Evolutionary conservation across 2,329 filamentous ascomycete genomes (phyloP).

Genomic region (Penicillium concentricum): DNA sequence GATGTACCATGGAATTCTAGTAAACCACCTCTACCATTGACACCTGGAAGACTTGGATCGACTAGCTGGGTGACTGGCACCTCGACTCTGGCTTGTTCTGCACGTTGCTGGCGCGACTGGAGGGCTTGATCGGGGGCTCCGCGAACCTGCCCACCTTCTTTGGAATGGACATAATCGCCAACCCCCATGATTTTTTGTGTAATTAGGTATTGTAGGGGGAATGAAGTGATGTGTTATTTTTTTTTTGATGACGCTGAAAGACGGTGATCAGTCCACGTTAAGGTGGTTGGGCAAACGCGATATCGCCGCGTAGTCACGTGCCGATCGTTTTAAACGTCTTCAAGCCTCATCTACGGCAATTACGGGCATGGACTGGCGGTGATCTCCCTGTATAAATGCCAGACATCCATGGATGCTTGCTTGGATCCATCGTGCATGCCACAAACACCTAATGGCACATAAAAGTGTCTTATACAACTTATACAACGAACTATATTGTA

Average conservation of each 20-base stretch:
- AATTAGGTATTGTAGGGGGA: not conserved
- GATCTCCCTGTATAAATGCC: not conserved
- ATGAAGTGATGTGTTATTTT: not conserved
- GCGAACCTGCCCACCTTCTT: slow-evolving; percentile 33
- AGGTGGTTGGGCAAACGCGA: slow-evolving; percentile 22
- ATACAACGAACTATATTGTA: not conserved
- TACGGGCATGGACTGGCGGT: not conserved
- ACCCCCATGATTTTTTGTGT: slow-evolving; percentile 36
- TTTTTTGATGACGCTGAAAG: not conserved
- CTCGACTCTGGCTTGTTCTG: slow-evolving; percentile 37
- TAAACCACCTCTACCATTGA: slow-evolving; percentile 16
- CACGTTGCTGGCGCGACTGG: slow-evolving; percentile 33
- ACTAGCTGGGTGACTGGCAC: slow-evolving; percentile 31
- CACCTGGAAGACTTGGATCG: slow-evolving; percentile 15
- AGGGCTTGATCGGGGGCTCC: slow-evolving; percentile 23
- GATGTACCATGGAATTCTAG: slow-evolving; percentile 18
- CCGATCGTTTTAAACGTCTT: not conserved
- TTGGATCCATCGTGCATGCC: not conserved
- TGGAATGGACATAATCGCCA: slow-evolving; percentile 44
- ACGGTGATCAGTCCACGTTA: not conserved
- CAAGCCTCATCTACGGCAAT: not conserved
- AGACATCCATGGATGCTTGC: not conserved
- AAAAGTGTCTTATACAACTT: not conserved
- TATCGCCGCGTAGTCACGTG: slow-evolving; percentile 34
- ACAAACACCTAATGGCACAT: not conserved